Evolutionary conservation across 768 basidiomycete genomes (phyloP).

Genomic region (Jaapia argillacea): DNA sequence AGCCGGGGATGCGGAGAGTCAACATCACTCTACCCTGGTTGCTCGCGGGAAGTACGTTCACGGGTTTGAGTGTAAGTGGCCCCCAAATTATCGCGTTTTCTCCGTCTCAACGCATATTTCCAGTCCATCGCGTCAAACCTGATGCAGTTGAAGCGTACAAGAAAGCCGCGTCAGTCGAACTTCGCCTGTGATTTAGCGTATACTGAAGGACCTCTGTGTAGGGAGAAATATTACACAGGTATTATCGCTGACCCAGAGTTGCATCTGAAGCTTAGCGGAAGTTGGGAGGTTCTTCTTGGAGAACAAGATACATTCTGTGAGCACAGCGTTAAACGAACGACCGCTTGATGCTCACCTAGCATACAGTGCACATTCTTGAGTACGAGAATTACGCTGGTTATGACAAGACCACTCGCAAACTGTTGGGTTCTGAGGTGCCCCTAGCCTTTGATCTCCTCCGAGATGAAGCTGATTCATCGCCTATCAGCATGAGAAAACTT

Average conservation of each 20-base stretch:
- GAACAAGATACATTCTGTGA: slow-evolving; percentile 78
- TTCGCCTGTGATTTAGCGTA: slow-evolving; percentile 1
- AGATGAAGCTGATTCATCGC: slow-evolving; percentile 2
- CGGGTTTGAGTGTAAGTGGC: slow-evolving; percentile 68
- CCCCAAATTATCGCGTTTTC: not conserved
- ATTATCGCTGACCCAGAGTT: slow-evolving; percentile 65
- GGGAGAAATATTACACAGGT: slow-evolving; percentile 77
- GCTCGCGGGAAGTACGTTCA: slow-evolving; percentile 93
- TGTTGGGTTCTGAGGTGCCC: slow-evolving; percentile 55
- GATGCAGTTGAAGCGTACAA: slow-evolving; percentile 77
- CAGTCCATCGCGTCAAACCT: slow-evolving; percentile 84
- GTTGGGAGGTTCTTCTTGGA: slow-evolving; percentile 88
- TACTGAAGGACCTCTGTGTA: slow-evolving; percentile 22
- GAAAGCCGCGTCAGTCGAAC: slow-evolving; percentile 70
- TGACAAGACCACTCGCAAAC: slow-evolving; percentile 61
- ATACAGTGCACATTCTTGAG: slow-evolving; percentile 66
- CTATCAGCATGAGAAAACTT: slow-evolving; percentile 53
- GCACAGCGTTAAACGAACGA: slow-evolving; percentile 22
- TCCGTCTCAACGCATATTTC: slow-evolving; percentile 8
- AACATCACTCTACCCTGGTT: slow-evolving; percentile 82
- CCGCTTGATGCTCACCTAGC: not conserved
- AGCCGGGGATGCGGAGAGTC: slow-evolving; percentile 64
- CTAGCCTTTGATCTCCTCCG: slow-evolving; percentile 1
- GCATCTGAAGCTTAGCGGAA: slow-evolving; percentile 83
- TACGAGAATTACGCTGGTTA: slow-evolving; percentile 90